Evolutionary conservation across 75 land plant genomes (phyloP), one percentile per base, ranked within the genome.

Genomic region (Pinus tabuliformis): DNA sequence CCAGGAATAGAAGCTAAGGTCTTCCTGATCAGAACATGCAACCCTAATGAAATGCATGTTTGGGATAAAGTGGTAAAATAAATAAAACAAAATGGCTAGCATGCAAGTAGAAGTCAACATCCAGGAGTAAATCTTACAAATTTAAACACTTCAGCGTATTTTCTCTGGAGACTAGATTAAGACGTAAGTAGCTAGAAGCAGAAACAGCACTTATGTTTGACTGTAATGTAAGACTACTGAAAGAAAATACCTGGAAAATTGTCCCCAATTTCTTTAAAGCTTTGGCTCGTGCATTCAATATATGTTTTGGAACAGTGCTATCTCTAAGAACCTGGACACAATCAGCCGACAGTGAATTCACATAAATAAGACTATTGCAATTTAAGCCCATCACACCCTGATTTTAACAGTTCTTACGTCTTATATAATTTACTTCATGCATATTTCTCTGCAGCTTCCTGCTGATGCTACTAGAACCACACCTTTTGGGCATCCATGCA

Each of bases 241-340:
- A 37, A 17, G 36, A 37, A 64, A 30, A 62, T 78, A 93, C 98
- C 79, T 95, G 96, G 78, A 95, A 95, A 20, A 92, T 84, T 1
- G 78, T 73, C 61, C 98, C 98, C 62, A 95, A 74, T 73, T 93
- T 90, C 77, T 81, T 93, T 62, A 95, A 81, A 68, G 83, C 96
- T 76, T 84, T 85, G 37, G 93, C 93, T 61, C 98, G 87, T 56
- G 65, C 36, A 66, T 75, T 89, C 28, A 90, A 72, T 16, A 63
- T 77, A n/a, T 90, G 84, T 81, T 82, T 88, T 36, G 86, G 62
- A 66, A 78, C 93, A 82, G 30, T 81, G 20, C 75, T 62, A 70
- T 95, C 96, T 70, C 59, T 83, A 37, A 95, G 82, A 59, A 95
- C 96, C 96, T 93, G 82, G 22, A 64, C 74, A 33, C 28, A 49